Percentiles rank a stretch among this genome's conserved stretches.
These are phyloP conservation scores for Backusella morwellensis DNA, from an alignment of 192 early-diverging fungal species.

Conservation along the genomic window DNA sequence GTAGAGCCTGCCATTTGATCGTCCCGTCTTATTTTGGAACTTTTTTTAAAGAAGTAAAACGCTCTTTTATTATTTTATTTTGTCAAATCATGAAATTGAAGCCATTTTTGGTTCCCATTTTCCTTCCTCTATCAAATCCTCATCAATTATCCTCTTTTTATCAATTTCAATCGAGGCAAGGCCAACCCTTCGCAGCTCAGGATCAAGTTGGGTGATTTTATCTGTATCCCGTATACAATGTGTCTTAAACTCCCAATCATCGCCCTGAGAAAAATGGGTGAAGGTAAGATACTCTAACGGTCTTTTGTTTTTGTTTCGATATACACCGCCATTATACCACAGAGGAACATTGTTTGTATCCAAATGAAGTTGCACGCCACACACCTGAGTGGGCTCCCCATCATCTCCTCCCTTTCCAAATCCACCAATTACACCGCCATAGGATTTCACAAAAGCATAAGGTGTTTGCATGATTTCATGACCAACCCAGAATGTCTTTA, in stretches of 20 bases:
- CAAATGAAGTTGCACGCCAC: slow-evolving; percentile 35
- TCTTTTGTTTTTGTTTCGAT: slow-evolving; percentile 28
- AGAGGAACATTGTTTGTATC: slow-evolving; percentile 23
- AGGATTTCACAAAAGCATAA: slow-evolving; percentile 33
- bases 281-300: slow-evolving; percentile 18
- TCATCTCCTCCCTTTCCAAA: slow-evolving; percentile 15
- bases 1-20: too few species aligned
- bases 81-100: neutral
- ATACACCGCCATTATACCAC: slow-evolving; percentile 42
- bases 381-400: slow-evolving; percentile 20
- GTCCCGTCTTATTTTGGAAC: too few species aligned
- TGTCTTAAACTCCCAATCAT: slow-evolving; percentile 23
- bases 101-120: slow-evolving; percentile 8
- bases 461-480: slow-evolving; percentile 48
- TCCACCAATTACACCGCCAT: slow-evolving; percentile 42
- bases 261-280: slow-evolving; percentile 23
- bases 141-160: slow-evolving; percentile 14
- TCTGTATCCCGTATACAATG: slow-evolving; percentile 21
- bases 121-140: slow-evolving; percentile 11
- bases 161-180: slow-evolving; percentile 12
- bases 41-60: too few species aligned
- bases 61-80: neutral
- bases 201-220: neutral
- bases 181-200: neutral
- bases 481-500: slow-evolving; percentile 54